Conservation (phyloP, 176 grass and related monocot genomes). For the Metroxylon sagu region DNA sequence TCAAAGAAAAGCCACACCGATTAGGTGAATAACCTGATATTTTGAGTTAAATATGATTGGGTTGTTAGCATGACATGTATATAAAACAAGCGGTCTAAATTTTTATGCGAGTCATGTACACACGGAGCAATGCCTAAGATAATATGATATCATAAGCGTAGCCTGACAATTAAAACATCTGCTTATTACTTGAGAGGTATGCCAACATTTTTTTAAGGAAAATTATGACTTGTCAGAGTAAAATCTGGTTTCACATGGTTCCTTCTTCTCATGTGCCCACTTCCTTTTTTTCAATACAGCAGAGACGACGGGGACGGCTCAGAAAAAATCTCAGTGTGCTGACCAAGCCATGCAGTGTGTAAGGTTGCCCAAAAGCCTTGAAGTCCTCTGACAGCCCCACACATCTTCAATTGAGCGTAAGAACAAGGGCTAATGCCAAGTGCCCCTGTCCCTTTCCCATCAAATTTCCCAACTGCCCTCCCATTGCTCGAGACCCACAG, state of each 20-base stretch:
- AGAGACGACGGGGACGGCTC: neutral
- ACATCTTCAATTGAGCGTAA: neutral
- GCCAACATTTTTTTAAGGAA: neutral
- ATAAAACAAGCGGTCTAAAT: neutral
- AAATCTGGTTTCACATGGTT: too few species aligned
- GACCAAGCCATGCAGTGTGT: neutral
- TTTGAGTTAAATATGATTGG: neutral
- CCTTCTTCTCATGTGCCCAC: too few species aligned
- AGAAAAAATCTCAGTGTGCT: neutral
- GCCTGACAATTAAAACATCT: neutral
- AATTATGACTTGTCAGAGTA: too few species aligned
- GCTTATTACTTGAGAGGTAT: neutral
- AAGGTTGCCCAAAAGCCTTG: neutral
- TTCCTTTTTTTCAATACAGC: neutral
- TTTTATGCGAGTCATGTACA: neutral
- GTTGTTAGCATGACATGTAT: neutral
- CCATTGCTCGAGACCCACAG: neutral
- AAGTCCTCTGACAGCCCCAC: neutral
- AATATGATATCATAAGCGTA: neutral
- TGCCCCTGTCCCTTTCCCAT: constrained; percentile 9
- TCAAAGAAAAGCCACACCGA: neutral
- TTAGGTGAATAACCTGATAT: too few species aligned
- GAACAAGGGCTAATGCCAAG: constrained; percentile 22
- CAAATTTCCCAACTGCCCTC: neutral
- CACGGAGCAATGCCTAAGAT: neutral